Evolutionary conservation across 352 stramenopile genomes (phyloP), one percentile per base, ranked within the genome.

Genomic region (Elongisporangium prolatum): DNA sequence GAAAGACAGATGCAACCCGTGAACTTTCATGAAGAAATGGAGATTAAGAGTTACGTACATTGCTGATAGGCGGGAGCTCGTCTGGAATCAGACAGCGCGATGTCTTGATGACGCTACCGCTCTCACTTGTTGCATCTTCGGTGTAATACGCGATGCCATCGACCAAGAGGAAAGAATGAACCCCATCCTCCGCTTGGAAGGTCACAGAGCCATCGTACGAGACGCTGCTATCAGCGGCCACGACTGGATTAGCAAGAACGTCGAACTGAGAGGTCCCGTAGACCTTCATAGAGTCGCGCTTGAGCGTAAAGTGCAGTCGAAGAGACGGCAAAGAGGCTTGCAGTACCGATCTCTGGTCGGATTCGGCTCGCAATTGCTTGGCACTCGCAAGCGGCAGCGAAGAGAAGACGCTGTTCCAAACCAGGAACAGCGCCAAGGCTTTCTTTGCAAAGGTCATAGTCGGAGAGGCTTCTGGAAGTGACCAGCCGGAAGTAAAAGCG

Each of bases 281-380:
- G 1, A 81, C 22, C 4, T 60, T 54, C 75, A 85, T 80, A 1
- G 69, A 68, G 3, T 18, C 37, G 17, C 75, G 70, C 52, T 82
- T 81, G 4, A 79, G 49, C 0, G 37, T 76, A 52, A 82, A 73
- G 34, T 72, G 71, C 13, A 85, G 61, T 47, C 64, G 69, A 52
- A 85, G 56, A 0, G 69, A 76, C 8, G 70, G 72, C 57, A 44
- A 44, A 44, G 34, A 44, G 34, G 34, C 34, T 44, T 16, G 11
- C 34, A 44, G 17, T 13, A 44, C 10, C 34, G 34, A 44, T 44
- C 34, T 44, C 34, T 44, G 34, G 1, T 17, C 34, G 34, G 34
- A 17, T 17, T 44, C 34, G 34, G 11, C 34, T 44, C 34, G 34
- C 34, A 44, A 44, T 11, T 44, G 34, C 34, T 4, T 44, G 34